Evolutionary conservation across 495 filamentous ascomycete species (phyloP).

Genomic region (Letharia lupina): DNA sequence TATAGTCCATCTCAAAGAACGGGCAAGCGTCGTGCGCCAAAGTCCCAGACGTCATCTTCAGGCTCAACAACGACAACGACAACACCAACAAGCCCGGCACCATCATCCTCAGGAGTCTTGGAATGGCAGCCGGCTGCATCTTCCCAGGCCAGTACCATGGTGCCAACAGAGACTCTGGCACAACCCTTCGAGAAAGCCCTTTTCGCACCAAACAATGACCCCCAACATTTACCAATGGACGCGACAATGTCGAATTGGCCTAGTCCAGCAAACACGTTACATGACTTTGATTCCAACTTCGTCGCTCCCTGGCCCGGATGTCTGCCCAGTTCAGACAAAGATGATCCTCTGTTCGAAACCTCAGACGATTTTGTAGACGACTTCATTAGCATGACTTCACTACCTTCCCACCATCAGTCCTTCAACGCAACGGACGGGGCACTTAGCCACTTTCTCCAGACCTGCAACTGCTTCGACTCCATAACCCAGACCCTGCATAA

Average conservation of each 20-base stretch:
- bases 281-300: conserved; percentile 4
- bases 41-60: not conserved
- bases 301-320: conserved; percentile 7
- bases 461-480: conserved; percentile 16
- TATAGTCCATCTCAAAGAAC: conserved; percentile 27
- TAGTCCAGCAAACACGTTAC: not conserved
- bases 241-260: not conserved
- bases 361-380: too few relatives aligned
- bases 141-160: not conserved
- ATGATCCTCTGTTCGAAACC: not conserved
- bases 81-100: not conserved
- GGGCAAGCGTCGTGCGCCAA: conserved; percentile 20
- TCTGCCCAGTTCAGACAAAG: conserved; percentile 4
- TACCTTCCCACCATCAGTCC: too few relatives aligned
- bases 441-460: too few relatives aligned
- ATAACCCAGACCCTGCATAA: conserved; percentile 9
- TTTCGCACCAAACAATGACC: not conserved
- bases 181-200: not conserved
- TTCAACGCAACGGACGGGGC: too few relatives aligned
- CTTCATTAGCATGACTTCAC: too few relatives aligned
- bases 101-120: not conserved
- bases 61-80: not conserved
- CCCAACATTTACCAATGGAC: not conserved
- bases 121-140: not conserved
- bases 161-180: not conserved